phyloP scores from a whole-genome alignment of 345 rosid species.

The Xanthoceras sorbifolium region DNA sequence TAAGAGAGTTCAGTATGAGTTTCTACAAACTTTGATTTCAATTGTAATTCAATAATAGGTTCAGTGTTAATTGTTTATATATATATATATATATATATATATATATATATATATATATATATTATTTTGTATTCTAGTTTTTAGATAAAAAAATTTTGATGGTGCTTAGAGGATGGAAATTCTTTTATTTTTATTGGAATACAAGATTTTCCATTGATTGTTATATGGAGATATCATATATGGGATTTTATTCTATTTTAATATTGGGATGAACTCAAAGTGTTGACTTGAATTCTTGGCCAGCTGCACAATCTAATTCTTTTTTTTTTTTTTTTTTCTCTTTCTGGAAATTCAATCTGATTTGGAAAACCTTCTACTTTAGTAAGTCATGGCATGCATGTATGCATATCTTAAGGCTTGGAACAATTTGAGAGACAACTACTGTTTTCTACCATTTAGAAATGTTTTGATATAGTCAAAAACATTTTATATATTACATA shows the following conservation, averaged over 20 bases:
- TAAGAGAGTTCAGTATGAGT: too few relatives aligned
- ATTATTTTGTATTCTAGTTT: too few relatives aligned
- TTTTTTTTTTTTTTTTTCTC: too few relatives aligned
- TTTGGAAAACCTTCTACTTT: not conserved
- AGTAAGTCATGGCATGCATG: not conserved
- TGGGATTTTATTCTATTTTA: not conserved
- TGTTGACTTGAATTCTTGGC: not conserved
- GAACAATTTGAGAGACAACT: not conserved
- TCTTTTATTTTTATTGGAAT: not conserved
- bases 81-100: too few relatives aligned
- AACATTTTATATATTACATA: too few relatives aligned
- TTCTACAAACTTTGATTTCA: too few relatives aligned
- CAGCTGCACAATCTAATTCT: not conserved
- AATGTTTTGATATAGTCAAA: too few relatives aligned
- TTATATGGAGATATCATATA: not conserved
- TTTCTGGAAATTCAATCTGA: not conserved
- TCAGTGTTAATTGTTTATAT: too few relatives aligned
- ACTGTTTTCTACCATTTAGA: not conserved
- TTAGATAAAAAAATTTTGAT: too few relatives aligned
- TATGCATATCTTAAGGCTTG: not conserved
- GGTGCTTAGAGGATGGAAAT: not conserved
- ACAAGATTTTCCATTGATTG: not conserved
- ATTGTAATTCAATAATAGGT: too few relatives aligned
- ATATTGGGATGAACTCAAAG: not conserved
- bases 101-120: too few relatives aligned